Evolutionary conservation across 805 yeast genomes (phyloP), one percentile per base, ranked within the genome.

Genomic region (Saccharomycopsis schoenii): DNA sequence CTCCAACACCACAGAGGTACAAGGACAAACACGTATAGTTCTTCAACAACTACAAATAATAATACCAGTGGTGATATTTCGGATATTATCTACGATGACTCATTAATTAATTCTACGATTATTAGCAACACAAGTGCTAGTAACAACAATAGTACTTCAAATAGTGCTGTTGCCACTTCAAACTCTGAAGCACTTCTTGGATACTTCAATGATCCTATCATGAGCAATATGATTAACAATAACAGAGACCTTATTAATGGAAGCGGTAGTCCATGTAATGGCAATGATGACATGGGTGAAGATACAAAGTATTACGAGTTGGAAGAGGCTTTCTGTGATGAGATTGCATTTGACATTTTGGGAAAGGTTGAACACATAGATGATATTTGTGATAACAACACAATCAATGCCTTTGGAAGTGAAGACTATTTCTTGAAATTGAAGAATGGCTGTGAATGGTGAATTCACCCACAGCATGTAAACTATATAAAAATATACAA

Each of bases 331-430:
- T 60, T 56, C 39, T 60, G 62, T 47, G 64, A 61, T 17, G 60
- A 59, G 50, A 43, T 61, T 17, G 64, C 64, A 14, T 43, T 61
- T 17, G 55, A 43, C n/a, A 61, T 61, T 39, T 57, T 61, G 56
- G 60, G 57, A 34, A 61, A 61, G 47, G 60, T 60, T 11, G 56
- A n/a, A 10, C 24, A 56, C 25, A 41, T 29, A 5, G 39, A 56
- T 56, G 58, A 37, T n/a, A 17, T n/a, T n/a, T 21, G 52, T 25
- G 52, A 47, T 47, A 15, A 25, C 34, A 47, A 25, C 10, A 25
- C 34, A 21, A 47, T 47, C 34, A 47, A 47, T 47, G 52, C 25
- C 6, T 47, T 47, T 47, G 52, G 52, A 24, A 25, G 25, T 12
- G 52, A 47, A 47, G 52, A 47, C 10, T 47, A 47, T 47, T 19